phyloP scores from a whole-genome alignment of 495 filamentous ascomycete species.

The Aspergillus biplanus region DNA sequence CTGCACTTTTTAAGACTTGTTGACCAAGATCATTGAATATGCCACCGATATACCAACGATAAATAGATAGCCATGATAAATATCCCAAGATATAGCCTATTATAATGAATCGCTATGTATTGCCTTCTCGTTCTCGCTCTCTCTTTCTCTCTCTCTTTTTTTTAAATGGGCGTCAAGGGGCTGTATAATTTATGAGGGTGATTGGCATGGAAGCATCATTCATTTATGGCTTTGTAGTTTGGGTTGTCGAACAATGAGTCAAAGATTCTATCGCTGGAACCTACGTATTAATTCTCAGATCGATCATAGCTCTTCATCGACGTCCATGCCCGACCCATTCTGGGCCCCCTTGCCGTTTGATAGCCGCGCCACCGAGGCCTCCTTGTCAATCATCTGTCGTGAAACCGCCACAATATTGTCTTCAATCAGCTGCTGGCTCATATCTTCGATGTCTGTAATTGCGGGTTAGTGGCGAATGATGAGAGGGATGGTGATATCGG shows the following conservation, averaged over 20 bases:
- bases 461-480: conserved; percentile 15
- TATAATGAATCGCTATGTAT: too few relatives aligned
- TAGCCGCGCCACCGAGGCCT: conserved; percentile 70
- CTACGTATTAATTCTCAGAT: conserved; percentile 11
- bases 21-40: not conserved
- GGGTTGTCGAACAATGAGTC: not conserved
- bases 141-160: conserved; percentile 17
- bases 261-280: conserved; percentile 4
- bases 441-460: conserved; percentile 78
- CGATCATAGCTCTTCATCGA: conserved; percentile 61
- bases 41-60: not conserved
- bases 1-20: not conserved
- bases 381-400: conserved; percentile 98
- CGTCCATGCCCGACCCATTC: conserved; percentile 61
- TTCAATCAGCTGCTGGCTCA: conserved; percentile 94
- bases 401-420: conserved; percentile 98
- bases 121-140: conserved; percentile 3
- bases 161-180: conserved; percentile 13
- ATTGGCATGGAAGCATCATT: conserved; percentile 12
- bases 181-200: not conserved
- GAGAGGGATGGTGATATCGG: not conserved
- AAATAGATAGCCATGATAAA: not conserved
- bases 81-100: too few relatives aligned
- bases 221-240: conserved; percentile 10
- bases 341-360: conserved; percentile 53